These are phyloP conservation scores for Zygoascus sp. DNA, from an alignment of 1,139 yeast species.

Conservation along the genomic window DNA sequence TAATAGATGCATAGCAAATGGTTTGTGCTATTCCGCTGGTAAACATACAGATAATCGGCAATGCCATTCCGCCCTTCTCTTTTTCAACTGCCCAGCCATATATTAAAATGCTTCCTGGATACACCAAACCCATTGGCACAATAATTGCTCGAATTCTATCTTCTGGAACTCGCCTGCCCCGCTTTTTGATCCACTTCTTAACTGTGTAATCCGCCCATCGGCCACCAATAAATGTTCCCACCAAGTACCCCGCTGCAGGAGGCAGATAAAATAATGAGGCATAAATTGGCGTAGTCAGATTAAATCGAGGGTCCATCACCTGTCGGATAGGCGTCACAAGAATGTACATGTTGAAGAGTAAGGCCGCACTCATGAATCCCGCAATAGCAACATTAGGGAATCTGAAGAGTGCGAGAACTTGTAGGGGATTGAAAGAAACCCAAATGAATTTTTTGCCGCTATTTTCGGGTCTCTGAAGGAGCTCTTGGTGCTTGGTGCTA, in stretches of 20 bases:
- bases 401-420: constrained; percentile 39
- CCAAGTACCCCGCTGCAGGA: constrained; percentile 48
- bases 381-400: constrained; percentile 44
- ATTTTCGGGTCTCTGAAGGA: constrained; percentile 35
- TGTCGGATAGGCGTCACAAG: constrained; percentile 51
- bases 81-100: constrained; percentile 52
- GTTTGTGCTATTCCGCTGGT: constrained; percentile 49
- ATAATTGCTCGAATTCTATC: constrained; percentile 45
- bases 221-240: constrained; percentile 50
- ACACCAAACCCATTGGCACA: constrained; percentile 39
- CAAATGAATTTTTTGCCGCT: constrained; percentile 37
- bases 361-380: constrained; percentile 41
- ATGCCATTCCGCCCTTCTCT: constrained; percentile 50
- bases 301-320: constrained; percentile 51
- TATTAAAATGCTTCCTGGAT: constrained; percentile 42
- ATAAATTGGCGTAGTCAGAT: constrained; percentile 43
- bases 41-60: constrained; percentile 48
- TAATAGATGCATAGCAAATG: constrained; percentile 46
- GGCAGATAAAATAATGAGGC: constrained; percentile 51
- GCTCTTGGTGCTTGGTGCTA: constrained; percentile 33
- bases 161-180: constrained; percentile 48
- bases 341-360: constrained; percentile 48
- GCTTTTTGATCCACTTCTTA: constrained; percentile 39
- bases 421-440: constrained; percentile 43
- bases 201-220: constrained; percentile 46